Evolutionary conservation across 495 filamentous ascomycete species (phyloP).

Genomic region (Xylaria sp.): DNA sequence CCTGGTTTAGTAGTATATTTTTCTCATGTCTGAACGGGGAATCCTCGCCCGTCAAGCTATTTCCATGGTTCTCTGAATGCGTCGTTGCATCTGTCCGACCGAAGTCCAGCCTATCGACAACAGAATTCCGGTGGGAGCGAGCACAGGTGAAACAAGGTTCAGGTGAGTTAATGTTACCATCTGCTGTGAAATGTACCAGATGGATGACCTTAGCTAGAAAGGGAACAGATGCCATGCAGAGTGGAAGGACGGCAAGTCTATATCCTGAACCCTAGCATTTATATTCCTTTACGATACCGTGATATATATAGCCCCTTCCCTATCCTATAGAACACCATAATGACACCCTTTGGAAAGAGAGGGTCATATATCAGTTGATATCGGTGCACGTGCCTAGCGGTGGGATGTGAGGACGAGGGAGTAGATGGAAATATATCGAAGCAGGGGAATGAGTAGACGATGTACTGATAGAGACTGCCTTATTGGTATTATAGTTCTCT

Average conservation of each 20-base stretch:
- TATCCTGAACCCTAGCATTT: not conserved
- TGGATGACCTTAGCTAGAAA: not conserved
- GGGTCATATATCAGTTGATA: not conserved
- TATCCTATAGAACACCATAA: not conserved
- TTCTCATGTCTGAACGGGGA: not conserved
- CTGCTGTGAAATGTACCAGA: not conserved
- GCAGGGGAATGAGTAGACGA: not conserved
- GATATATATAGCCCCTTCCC: not conserved
- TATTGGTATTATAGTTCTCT: not conserved
- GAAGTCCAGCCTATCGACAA: not conserved
- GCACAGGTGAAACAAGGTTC: not conserved
- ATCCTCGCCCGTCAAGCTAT: not conserved
- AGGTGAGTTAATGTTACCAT: not conserved
- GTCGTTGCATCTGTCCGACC: conserved; percentile 1
- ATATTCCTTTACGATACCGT: not conserved
- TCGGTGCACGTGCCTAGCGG: not conserved
- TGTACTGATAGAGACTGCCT: not conserved
- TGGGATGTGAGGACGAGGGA: not conserved
- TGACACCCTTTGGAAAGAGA: not conserved
- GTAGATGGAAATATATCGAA: not conserved
- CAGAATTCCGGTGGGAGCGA: not conserved
- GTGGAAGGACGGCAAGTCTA: not conserved
- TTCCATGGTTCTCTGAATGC: not conserved
- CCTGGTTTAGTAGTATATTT: not conserved
- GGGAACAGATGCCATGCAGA: not conserved